A percentile compares a stretch with the other conserved stretches of the same genome.
These are phyloP conservation scores for Heracleum sosnowskyi DNA, from an alignment of 129 eudicot genomes.

Conservation along the genomic window DNA sequence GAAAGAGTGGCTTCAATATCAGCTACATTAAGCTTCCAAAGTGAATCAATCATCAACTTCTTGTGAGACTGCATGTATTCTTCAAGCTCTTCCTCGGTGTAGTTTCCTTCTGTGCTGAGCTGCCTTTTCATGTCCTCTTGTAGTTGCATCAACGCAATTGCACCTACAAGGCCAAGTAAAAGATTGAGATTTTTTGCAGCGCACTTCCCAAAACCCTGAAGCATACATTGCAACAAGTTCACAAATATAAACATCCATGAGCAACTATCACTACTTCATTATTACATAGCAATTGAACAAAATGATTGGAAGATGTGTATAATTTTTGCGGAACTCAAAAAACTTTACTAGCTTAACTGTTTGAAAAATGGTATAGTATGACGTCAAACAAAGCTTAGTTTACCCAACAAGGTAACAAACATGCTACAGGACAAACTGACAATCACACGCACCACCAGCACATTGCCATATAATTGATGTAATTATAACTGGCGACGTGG, in stretches of 20 bases:
- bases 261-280: not conserved
- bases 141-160: slow-evolving; percentile 90
- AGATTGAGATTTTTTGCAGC: not conserved
- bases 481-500: not conserved
- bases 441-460: not conserved
- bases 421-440: not conserved
- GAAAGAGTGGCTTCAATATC: slow-evolving; percentile 86
- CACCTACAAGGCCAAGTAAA: slow-evolving; percentile 41
- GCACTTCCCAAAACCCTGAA: not conserved
- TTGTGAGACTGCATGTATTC: slow-evolving; percentile 85
- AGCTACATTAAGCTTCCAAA: slow-evolving; percentile 95
- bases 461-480: not conserved
- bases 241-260: not conserved
- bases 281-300: not conserved
- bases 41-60: slow-evolving; percentile 89
- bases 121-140: slow-evolving; percentile 95
- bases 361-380: not conserved
- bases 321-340: not conserved
- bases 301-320: too few species aligned
- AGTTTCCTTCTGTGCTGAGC: slow-evolving; percentile 72
- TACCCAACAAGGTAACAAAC: not conserved
- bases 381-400: not conserved
- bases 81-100: slow-evolving; percentile 80
- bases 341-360: not conserved
- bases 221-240: not conserved